Conservation (phyloP, 345 rosid species). For the Gossypium turneri region DNA sequence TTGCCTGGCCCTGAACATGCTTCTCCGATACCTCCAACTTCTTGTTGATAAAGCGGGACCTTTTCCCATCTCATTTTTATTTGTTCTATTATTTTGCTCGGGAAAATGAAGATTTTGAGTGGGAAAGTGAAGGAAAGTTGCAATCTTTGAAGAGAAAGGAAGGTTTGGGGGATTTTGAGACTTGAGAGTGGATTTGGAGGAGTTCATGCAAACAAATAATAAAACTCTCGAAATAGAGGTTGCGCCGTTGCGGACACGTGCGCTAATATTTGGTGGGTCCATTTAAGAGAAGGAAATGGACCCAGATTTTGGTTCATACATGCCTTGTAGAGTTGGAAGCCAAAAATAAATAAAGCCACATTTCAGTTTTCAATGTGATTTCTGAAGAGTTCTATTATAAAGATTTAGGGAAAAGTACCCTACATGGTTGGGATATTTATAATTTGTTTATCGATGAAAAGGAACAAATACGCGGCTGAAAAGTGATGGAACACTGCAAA, state of each 20-base stretch:
- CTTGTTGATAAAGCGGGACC: constrained; percentile 5
- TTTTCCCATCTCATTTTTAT: constrained; percentile 49
- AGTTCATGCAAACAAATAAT: constrained; percentile 26
- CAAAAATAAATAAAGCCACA: background rate
- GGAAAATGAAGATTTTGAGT: constrained; percentile 17
- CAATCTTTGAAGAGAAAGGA: constrained; percentile 17
- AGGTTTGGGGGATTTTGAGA: constrained; percentile 4
- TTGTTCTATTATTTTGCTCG: constrained; percentile 31
- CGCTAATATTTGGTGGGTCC: background rate
- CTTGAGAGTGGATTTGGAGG: constrained; percentile 22
- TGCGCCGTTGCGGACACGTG: background rate
- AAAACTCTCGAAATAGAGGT: background rate
- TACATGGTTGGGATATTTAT: background rate
- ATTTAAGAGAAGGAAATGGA: background rate
- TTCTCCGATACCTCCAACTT: background rate
- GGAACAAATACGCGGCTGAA: background rate
- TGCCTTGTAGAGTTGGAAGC: no score
- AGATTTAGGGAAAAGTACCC: no score
- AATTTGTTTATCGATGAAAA: background rate
- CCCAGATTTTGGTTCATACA: background rate
- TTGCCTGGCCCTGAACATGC: constrained; percentile 63
- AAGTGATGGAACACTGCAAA: background rate
- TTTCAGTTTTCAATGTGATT: no score
- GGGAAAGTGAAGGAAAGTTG: constrained; percentile 29
- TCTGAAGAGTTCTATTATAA: no score